phyloP scores from a whole-genome alignment of 441 rosid species.

The Oxalis stricta region DNA sequence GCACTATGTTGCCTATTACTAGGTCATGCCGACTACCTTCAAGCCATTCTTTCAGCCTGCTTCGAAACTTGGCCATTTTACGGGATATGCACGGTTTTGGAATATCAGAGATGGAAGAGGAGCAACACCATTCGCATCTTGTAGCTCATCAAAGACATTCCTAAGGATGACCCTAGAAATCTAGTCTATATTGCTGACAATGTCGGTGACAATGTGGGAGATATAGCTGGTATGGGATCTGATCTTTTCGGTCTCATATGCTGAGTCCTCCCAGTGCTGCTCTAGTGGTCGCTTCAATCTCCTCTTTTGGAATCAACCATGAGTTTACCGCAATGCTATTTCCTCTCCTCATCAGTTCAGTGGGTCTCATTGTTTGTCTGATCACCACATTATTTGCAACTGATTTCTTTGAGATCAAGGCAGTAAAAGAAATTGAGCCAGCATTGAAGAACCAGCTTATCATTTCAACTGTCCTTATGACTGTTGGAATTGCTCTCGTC shows the following conservation, averaged over 20 bases:
- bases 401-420: slow-evolving; percentile 37
- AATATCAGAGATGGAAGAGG: too few relatives aligned
- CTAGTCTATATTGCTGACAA: slow-evolving; percentile 63
- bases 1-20: too few relatives aligned
- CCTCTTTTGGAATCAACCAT: slow-evolving; percentile 39
- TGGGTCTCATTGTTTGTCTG: slow-evolving; percentile 50
- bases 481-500: slow-evolving; percentile 37
- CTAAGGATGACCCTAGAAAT: too few relatives aligned
- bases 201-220: slow-evolving; percentile 61
- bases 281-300: slow-evolving; percentile 49
- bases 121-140: too few relatives aligned
- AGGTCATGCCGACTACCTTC: too few relatives aligned
- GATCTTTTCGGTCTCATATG: slow-evolving; percentile 52
- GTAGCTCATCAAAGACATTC: too few relatives aligned
- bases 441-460: slow-evolving; percentile 46
- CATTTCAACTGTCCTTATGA: slow-evolving; percentile 54
- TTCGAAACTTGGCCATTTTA: too few relatives aligned
- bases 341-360: slow-evolving; percentile 40
- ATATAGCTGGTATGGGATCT: slow-evolving; percentile 56
- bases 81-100: too few relatives aligned
- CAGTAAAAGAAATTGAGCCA: slow-evolving; percentile 40
- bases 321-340: slow-evolving; percentile 46
- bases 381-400: slow-evolving; percentile 58
- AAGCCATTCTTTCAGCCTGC: too few relatives aligned
- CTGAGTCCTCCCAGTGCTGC: slow-evolving; percentile 59